Evolutionary conservation across 1,284 basidiomycete genomes (phyloP), one percentile per base, ranked within the genome.

Genomic region (Xerocomus nothofagi): DNA sequence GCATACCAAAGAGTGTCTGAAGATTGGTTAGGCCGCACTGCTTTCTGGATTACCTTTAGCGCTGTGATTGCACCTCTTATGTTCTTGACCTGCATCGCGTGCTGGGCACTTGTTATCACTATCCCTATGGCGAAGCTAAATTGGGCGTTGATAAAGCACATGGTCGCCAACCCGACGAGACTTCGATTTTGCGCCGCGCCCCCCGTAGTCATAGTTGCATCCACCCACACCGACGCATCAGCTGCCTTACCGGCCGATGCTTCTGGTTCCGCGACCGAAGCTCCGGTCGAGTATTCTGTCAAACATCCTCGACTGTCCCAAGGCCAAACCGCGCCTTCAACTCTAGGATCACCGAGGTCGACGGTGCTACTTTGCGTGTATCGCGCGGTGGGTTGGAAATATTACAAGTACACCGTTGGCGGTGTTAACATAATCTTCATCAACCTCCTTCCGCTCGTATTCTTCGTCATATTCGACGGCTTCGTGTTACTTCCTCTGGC

Each of bases 391-490:
- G 97, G 96, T 1, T 73, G 84, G 60, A 83, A 97, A 70, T 99
- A 98, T 73, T 98, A 94, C 87, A 99, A 99, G 78, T 99, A 99
- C 71, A 99, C 97, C 2, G 82, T 99, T 40, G 94, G 96, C 21
- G 97, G 97, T 23, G 94, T 99, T 60, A 99, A 99, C 77, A 98
- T 99, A 67, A 73, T 99, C 56, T 99, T 99, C 70, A 83, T 99
- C 74, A 98, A 99, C 73, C 87, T 98, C 47, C 71, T 99, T 26
- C 91, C 93, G 1, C 72, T 98, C 46, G 93, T 99, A 9, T 92
- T 97, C 69, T 93, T 99, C 72, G 93, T 91, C 61, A 97, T 99
- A 63, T 80, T 97, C 56, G 95, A 98, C 71, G 94, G 91, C 17
- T 84, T 93, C 63, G 74, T 98, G 46, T 76, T 99, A 26, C 77